Evolutionary conservation across 768 basidiomycete species (phyloP), one percentile per base, ranked within the genome.

Genomic region (Lyophyllum atratum): DNA sequence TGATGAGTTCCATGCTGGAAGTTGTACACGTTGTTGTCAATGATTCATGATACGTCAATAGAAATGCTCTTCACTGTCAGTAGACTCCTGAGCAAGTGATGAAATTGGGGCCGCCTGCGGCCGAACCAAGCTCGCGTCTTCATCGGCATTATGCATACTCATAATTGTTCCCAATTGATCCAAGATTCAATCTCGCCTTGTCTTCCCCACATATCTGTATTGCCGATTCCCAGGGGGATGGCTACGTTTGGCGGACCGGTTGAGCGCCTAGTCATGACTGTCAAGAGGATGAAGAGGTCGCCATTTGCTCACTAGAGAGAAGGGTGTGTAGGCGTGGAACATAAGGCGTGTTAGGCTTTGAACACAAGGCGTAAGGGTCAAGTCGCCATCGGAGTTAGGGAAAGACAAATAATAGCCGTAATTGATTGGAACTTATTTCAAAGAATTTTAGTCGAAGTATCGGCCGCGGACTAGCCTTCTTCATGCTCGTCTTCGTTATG

Each of bases 101-200:
- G 28, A 54, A 31, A 42, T 42, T 26, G 24, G 34, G 24, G 17
- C 28, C 29, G 29, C 14, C 25, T n/a, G 17, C n/a, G 21, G 19
- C 22, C 49, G 19, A 51, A 12, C 28, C 14, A 51, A 7, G 15
- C 34, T 39, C 25, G 45, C 26, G 26, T 51, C 37, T 11, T 22
- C 26, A 14, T 51, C 21, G 45, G 25, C 22, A 4, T 8, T 10
- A 31, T 31, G 21, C n/a, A 15, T 28, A 31, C 26, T 25, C 33
- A 34, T 21, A 31, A 9, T 53, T 44, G 12, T 10, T 21, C 43
- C 42, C 25, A 44, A 28, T 24, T 37, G 34, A 37, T 37, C 34
- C 34, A 37, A 37, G 49, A 51, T 57, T 28, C 21, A 26, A 56
- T 50, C 55, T 56, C 21, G 49, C n/a, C 19, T 56, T n/a, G 49